These are phyloP conservation scores for Neofusicoccum ribis DNA, from an alignment of 2,329 filamentous ascomycete species.

Conservation along the genomic window DNA sequence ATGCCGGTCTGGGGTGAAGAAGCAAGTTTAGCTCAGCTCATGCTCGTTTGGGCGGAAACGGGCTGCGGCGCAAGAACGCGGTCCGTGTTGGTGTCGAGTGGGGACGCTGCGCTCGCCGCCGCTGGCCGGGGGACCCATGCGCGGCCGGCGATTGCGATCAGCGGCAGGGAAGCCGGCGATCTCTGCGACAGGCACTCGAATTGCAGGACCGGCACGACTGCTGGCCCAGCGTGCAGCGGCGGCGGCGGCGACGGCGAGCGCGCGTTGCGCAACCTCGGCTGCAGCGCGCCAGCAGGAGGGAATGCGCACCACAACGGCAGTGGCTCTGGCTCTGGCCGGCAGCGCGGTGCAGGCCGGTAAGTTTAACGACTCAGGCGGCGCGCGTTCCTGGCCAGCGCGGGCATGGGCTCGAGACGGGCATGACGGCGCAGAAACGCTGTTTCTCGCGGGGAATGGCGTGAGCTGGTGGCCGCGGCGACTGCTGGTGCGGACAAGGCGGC, in stretches of 20 bases:
- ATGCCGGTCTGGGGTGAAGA: not conserved
- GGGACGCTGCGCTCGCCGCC: not conserved
- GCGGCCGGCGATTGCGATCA: slow-evolving; percentile 5
- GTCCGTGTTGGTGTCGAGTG: not conserved
- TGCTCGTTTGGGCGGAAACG: not conserved
- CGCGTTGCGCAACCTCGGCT: slow-evolving; percentile 1
- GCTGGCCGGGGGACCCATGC: slow-evolving; percentile 5
- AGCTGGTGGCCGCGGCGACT: not conserved
- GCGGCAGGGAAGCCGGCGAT: slow-evolving; percentile 14
- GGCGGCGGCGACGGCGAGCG: too few relatives aligned
- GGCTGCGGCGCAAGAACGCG: not conserved
- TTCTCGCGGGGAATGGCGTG: not conserved
- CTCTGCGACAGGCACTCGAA: slow-evolving; percentile 1
- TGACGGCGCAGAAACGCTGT: not conserved
- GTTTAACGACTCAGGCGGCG: not conserved
- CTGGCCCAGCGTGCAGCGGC: not conserved
- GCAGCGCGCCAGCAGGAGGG: not conserved
- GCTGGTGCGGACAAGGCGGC: not conserved
- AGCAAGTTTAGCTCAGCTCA: not conserved
- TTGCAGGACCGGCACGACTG: slow-evolving; percentile 5
- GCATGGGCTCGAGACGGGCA: too few relatives aligned
- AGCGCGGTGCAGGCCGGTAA: not conserved
- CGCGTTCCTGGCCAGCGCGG: not conserved
- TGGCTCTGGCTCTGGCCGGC: not conserved
- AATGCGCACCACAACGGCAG: not conserved